Percentiles rank a stretch among this genome's conserved stretches.
Conservation (phyloP, 345 rosid genomes). For the Mallotus nudiflorus region DNA sequence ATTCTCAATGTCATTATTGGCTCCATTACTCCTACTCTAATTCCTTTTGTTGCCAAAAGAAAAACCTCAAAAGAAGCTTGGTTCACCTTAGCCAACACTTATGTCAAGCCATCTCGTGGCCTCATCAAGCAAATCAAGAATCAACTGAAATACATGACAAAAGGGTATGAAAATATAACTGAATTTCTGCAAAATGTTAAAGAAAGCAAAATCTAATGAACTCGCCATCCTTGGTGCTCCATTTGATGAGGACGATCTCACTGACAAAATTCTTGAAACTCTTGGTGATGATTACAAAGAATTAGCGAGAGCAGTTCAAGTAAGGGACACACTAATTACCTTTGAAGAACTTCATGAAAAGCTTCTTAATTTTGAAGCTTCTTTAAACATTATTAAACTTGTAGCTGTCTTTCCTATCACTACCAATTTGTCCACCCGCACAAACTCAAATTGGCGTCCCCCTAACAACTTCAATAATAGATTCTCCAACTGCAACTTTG, state of each 20-base stretch:
- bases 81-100: too few species aligned
- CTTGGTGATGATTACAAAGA: background rate
- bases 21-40: background rate
- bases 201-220: background rate
- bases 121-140: too few species aligned
- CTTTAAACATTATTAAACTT: too few species aligned
- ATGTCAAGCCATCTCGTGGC: too few species aligned
- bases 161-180: background rate
- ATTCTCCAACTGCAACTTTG: too few species aligned
- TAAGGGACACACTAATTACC: background rate
- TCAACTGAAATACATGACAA: background rate
- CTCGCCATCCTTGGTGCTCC: background rate
- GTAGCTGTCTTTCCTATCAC: background rate
- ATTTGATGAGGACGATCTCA: background rate
- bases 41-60: background rate
- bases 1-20: background rate
- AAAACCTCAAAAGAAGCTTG: too few species aligned
- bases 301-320: background rate
- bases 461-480: too few species aligned
- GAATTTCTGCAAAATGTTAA: background rate
- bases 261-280: background rate
- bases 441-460: too few species aligned
- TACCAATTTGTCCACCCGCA: background rate
- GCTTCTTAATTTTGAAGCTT: background rate
- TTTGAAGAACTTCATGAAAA: background rate